A percentile compares a stretch with the other conserved stretches of the same genome.
These are phyloP conservation scores for Parastagonospora nodorum DNA, from an alignment of 2,329 filamentous ascomycete genomes.

Conservation along the genomic window DNA sequence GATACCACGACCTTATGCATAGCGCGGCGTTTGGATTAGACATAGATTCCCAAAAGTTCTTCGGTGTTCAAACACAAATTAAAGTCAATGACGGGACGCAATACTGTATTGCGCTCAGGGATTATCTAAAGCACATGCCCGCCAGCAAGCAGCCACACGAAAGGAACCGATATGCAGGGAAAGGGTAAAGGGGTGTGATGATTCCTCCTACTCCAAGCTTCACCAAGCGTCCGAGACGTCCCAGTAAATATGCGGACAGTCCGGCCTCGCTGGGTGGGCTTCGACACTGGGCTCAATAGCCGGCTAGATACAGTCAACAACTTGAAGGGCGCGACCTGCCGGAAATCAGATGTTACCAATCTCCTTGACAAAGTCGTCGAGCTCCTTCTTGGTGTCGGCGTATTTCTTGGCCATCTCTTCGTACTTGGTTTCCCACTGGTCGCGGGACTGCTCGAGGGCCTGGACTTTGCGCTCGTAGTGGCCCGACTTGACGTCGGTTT, in stretches of 20 bases:
- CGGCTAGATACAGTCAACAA: slow-evolving; percentile 37
- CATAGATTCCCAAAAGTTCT: background rate
- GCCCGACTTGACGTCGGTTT: slow-evolving; percentile 98
- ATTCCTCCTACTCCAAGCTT: slow-evolving; percentile 18
- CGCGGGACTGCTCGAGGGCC: slow-evolving; percentile 87
- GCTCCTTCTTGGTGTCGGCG: slow-evolving; percentile 79
- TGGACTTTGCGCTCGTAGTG: slow-evolving; percentile 99
- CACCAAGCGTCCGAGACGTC: slow-evolving; percentile 4
- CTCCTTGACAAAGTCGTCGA: slow-evolving; percentile 87
- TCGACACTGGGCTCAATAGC: slow-evolving; percentile 30
- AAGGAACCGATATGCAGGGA: slow-evolving; percentile 35
- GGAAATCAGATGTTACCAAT: slow-evolving; percentile 84
- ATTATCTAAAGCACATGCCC: slow-evolving; percentile 38
- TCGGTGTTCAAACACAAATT: background rate
- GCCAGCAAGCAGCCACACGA: slow-evolving; percentile 32
- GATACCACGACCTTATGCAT: slow-evolving; percentile 37
- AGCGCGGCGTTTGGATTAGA: slow-evolving; percentile 40
- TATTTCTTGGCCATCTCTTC: slow-evolving; percentile 97
- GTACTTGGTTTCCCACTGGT: slow-evolving; percentile 97
- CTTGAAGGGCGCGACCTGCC: slow-evolving; percentile 21
- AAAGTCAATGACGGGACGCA: slow-evolving; percentile 8
- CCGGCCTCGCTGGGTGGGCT: slow-evolving; percentile 2
- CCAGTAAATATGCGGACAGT: background rate
- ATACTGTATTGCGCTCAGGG: slow-evolving; percentile 39
- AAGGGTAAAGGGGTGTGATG: slow-evolving; percentile 22